Percentiles rank a stretch among this genome's conserved stretches.
Evolutionary conservation across 2,329 filamentous ascomycete species (phyloP).

Genomic region (Diaporthe vexans): DNA sequence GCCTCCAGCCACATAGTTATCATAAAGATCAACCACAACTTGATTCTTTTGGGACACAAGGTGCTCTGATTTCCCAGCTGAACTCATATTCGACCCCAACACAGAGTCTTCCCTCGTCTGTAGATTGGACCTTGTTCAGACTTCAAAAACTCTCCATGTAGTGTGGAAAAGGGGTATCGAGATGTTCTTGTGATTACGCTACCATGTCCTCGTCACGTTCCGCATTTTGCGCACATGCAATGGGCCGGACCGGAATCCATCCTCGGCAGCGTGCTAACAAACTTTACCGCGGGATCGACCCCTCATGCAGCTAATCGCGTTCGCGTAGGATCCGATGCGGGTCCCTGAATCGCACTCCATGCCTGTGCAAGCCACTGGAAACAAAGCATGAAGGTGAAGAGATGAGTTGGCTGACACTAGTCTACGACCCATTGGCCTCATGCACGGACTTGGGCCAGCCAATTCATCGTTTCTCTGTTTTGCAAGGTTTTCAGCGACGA

Average conservation of each 20-base stretch:
- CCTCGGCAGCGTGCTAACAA: conserved; percentile 19
- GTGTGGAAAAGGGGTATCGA: background rate
- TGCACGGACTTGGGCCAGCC: background rate
- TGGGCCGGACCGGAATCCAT: background rate
- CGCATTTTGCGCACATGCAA: background rate
- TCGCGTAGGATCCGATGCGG: background rate
- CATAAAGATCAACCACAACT: background rate
- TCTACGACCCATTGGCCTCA: background rate
- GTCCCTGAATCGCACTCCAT: conserved; percentile 3
- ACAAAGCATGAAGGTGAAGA: background rate
- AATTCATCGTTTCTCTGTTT: background rate
- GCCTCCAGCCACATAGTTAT: conserved; percentile 18
- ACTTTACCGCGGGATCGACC: conserved; percentile 5
- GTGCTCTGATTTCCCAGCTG: background rate
- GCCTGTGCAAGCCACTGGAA: background rate
- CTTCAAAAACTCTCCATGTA: background rate
- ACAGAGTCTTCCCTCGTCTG: background rate
- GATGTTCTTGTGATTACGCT: background rate
- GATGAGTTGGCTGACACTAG: conserved; percentile 12
- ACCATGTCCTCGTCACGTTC: background rate
- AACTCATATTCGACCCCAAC: background rate
- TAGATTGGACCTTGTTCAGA: background rate
- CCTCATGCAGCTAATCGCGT: conserved; percentile 20
- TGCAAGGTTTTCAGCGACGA: background rate
- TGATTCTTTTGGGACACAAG: conserved; percentile 1